phyloP scores from a whole-genome alignment of 2,329 filamentous ascomycete species.

The Knufia petricola region DNA sequence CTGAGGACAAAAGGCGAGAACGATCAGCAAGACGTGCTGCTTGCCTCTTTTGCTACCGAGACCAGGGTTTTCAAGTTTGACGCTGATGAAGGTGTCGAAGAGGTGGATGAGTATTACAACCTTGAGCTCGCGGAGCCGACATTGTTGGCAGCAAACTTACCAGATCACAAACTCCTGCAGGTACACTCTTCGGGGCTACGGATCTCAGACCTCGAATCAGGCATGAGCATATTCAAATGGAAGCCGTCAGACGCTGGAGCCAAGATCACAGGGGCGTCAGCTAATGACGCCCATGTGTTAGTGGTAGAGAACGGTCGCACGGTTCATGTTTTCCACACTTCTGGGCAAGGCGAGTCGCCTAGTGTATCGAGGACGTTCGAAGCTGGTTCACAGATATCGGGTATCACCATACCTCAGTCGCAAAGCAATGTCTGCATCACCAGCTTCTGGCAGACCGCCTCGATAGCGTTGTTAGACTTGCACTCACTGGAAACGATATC shows the following conservation, averaged over 20 bases:
- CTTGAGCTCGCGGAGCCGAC: constrained; percentile 62
- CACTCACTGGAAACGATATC: constrained; percentile 55
- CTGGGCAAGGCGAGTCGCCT: constrained; percentile 43
- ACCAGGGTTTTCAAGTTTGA: constrained; percentile 76
- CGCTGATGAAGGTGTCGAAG: constrained; percentile 67
- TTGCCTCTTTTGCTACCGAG: constrained; percentile 73
- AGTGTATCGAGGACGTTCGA: constrained; percentile 52
- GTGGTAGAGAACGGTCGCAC: constrained; percentile 67
- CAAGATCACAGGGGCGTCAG: constrained; percentile 68
- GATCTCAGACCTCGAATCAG: constrained; percentile 45
- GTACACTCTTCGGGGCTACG: constrained; percentile 57
- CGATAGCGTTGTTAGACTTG: constrained; percentile 64
- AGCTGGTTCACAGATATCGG: constrained; percentile 69
- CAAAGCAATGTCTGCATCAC: constrained; percentile 61
- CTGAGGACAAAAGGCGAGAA: constrained; percentile 45
- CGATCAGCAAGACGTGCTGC: constrained; percentile 55
- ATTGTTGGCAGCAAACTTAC: constrained; percentile 58
- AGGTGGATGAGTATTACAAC: constrained; percentile 66
- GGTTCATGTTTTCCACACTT: constrained; percentile 59
- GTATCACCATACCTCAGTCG: constrained; percentile 62
- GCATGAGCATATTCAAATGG: constrained; percentile 39
- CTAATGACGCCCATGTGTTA: constrained; percentile 59
- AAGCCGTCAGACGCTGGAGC: constrained; percentile 31
- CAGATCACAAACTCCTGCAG: constrained; percentile 59
- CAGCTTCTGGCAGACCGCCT: constrained; percentile 79